A percentile compares a stretch with the other conserved stretches of the same genome.
Evolutionary conservation across 2,329 filamentous ascomycete species (phyloP).

Genomic region (Fusarium avenaceum): DNA sequence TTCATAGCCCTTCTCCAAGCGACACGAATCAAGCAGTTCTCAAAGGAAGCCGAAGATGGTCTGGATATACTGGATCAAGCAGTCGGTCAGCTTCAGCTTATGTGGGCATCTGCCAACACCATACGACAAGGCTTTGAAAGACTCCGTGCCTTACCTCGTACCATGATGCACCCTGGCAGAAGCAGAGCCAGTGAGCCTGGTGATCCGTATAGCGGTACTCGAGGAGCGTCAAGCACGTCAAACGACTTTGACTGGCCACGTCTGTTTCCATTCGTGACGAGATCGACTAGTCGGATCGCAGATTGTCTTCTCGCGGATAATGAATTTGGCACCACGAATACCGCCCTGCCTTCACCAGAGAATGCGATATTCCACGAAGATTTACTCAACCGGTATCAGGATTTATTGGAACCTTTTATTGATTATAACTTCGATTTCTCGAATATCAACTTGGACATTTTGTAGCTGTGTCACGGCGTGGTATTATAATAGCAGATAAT

Average conservation of each 20-base stretch:
- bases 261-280: conserved; percentile 41
- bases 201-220: neutral
- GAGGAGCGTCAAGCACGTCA: neutral
- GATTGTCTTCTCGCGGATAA: conserved; percentile 37
- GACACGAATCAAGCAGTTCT: conserved; percentile 36
- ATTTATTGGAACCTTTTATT: conserved; percentile 41
- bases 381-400: conserved; percentile 37
- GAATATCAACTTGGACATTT: conserved; percentile 21
- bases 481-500: too few relatives aligned
- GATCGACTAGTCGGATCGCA: conserved; percentile 34
- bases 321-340: conserved; percentile 30
- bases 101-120: conserved; percentile 45
- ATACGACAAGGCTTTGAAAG: conserved; percentile 43
- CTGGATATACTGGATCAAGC: conserved; percentile 39
- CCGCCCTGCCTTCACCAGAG: conserved; percentile 32
- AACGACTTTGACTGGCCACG: conserved; percentile 34
- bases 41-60: conserved; percentile 38
- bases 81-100: conserved; percentile 37
- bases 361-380: conserved; percentile 38
- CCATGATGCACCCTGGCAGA: conserved; percentile 26
- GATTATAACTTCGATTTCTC: conserved; percentile 42
- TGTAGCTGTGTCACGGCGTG: neutral
- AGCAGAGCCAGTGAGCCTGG: neutral
- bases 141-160: conserved; percentile 21
- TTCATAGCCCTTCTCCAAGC: conserved; percentile 59